Evolutionary conservation across 345 rosid genomes (phyloP), one percentile per base, ranked within the genome.

Genomic region (Luvunga scandens): DNA sequence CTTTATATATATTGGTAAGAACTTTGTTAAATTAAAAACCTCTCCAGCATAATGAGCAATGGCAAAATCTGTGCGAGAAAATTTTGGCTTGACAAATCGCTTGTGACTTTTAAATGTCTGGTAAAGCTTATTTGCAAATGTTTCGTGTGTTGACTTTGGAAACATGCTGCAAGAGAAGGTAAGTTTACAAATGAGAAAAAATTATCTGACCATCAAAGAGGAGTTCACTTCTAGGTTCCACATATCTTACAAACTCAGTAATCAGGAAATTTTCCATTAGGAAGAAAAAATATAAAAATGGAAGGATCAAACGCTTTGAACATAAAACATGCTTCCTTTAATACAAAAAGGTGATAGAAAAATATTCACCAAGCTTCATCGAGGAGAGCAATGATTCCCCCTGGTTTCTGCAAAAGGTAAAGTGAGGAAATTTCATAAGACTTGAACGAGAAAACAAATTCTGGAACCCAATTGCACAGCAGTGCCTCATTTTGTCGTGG

Each of bases 91-190:
- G 87, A 96, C 81, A 80, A 96, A 96, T 19, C 99, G 89, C 92
- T 96, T 93, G 88, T 92, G 89, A 55, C 2, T 38, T 83, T 91
- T 93, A 81, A 93, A 96, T 69, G 98, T 96, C 90, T 96, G 99
- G 81, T 93, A 93, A 34, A 96, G 95, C 91, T 91, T 96, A 78
- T 93, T 92, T 2, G 98, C 78, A 84, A 96, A 96, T 65, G 99
- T 96, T 83, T 96, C 99, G 56, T 96, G 99, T 6, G 99, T 96
- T 72, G 99, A 96, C 87, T 96, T 95, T 13, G 99, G 99, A 81
- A 96, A 96, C 99, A 96, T 96, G 81, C 99, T 96, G 91, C 73
- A 88, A 79, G 80, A 50, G 22, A 75, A 63, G 53, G 21, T 33
- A 66, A 39, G 33, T 24, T 75, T 66, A 82, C 79, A 55, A 75